These are phyloP conservation scores for Tilletia caries DNA, from an alignment of 1,284 basidiomycete genomes.

Conservation along the genomic window DNA sequence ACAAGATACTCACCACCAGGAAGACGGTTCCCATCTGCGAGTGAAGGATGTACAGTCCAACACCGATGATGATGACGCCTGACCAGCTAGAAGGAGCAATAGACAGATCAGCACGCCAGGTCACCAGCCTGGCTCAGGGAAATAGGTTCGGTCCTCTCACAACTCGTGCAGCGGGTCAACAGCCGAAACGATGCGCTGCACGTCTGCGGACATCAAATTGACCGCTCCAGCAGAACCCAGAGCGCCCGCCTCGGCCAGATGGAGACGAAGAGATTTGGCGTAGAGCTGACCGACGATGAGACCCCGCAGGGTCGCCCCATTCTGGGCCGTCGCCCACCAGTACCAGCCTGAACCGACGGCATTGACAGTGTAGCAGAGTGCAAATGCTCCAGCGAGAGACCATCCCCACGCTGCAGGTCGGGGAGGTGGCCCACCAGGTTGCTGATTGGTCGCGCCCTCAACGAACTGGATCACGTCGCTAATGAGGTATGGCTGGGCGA, in stretches of 20 bases:
- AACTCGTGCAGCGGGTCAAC: slow-evolving; percentile 32
- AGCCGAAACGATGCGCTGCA: slow-evolving; percentile 37
- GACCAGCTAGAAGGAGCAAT: slow-evolving; percentile 25
- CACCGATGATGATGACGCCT: slow-evolving; percentile 29
- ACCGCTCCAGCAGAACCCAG: slow-evolving; percentile 38
- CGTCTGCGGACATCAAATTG: slow-evolving; percentile 47
- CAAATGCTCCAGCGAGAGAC: slow-evolving; percentile 46
- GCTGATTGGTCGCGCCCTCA: slow-evolving; percentile 23
- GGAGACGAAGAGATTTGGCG: slow-evolving; percentile 39
- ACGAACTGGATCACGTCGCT: slow-evolving; percentile 40
- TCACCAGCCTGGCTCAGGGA: too few species aligned
- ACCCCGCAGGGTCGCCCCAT: slow-evolving; percentile 36
- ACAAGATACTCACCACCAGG: slow-evolving; percentile 25
- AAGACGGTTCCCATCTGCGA: slow-evolving; percentile 35
- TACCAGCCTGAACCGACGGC: slow-evolving; percentile 34
- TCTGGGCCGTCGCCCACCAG: slow-evolving; percentile 29
- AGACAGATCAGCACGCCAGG: background rate
- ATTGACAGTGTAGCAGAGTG: slow-evolving; percentile 37
- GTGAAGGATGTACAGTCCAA: slow-evolving; percentile 43
- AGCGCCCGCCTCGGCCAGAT: slow-evolving; percentile 34
- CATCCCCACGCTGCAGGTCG: slow-evolving; percentile 39
- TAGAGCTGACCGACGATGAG: slow-evolving; percentile 42
- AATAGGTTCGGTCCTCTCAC: too few species aligned
- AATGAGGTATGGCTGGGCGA: slow-evolving; percentile 40
- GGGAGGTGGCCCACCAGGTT: slow-evolving; percentile 16